Evolutionary conservation across 768 basidiomycete species (phyloP), one percentile per base, ranked within the genome.

Genomic region (Lactarius tabidus): DNA sequence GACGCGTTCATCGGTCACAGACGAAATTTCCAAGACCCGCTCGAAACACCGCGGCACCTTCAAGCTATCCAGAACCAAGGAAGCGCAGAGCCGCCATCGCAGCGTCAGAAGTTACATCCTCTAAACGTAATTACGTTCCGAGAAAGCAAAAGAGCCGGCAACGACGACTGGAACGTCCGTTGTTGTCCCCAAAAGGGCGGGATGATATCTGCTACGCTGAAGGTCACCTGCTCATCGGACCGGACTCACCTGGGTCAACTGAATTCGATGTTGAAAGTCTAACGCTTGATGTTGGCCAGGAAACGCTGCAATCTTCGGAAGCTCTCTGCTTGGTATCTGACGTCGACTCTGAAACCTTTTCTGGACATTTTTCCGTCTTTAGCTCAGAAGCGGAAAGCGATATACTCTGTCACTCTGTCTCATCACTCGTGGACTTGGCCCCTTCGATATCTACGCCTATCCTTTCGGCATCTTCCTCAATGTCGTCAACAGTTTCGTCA

Each of bases 401-500:
- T n/a, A 28, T 60, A 12, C 31, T 58, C 28, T 62, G 60, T 54
- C n/a, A 53, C 35, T 59, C 67, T 38, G 52, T 62, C 28, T 67
- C 72, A 8, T 74, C 71, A 35, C 64, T 71, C 52, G 55, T 69
- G 28, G 71, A 70, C 31, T 48, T 67, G 62, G 38, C 17, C 33
- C n/a, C 68, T 6, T 68, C 60, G 9, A 41, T 39, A 18, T 62
- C 67, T 43, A 39, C 45, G 28, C 23, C 60, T 6, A 53, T 29
- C 3, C 48, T 65, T 45, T 53, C 67, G 2, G 48, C 60, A 15
- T 63, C 58, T 38, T 68, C 66, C 39, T 57, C 68, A 1, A 57
- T 35, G 17, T 55, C 63, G 8, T 67, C 65, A 10, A 43, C 28
- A 17, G 18, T 45, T 39, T 64, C 63, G 31, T 69, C 20, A n/a